These are phyloP conservation scores for Phylloporus sp. DNA, from an alignment of 1,284 basidiomycete species.

Conservation along the genomic window DNA sequence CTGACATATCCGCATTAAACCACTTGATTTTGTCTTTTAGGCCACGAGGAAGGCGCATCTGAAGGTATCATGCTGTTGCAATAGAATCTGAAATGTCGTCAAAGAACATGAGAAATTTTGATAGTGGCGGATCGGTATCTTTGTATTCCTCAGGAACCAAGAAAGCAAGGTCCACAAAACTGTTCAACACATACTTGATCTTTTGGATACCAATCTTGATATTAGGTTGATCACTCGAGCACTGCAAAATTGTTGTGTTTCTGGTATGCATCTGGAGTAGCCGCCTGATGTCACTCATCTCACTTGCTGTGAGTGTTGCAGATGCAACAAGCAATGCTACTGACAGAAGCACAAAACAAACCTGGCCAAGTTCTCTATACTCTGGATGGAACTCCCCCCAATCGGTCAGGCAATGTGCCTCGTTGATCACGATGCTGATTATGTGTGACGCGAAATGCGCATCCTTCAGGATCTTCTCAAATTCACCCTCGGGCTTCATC, in stretches of 20 bases:
- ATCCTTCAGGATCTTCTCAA: slow-evolving; percentile 8
- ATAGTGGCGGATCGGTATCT: slow-evolving; percentile 16
- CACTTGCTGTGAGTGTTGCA: not conserved
- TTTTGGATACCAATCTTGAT: slow-evolving; percentile 37
- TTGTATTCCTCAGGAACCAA: slow-evolving; percentile 30
- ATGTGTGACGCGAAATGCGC: slow-evolving; percentile 1
- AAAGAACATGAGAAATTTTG: slow-evolving; percentile 44
- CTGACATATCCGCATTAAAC: slow-evolving; percentile 22
- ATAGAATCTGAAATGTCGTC: slow-evolving; percentile 29
- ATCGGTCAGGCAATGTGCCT: slow-evolving; percentile 14
- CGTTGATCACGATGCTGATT: slow-evolving; percentile 19
- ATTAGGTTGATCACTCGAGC: slow-evolving; percentile 41
- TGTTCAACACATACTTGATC: slow-evolving; percentile 29
- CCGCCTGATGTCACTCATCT: not conserved
- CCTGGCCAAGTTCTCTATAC: slow-evolving; percentile 15
- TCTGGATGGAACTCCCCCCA: slow-evolving; percentile 18
- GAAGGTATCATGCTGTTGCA: not conserved
- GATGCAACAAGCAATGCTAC: slow-evolving; percentile 9
- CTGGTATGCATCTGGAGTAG: not conserved
- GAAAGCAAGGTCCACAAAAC: slow-evolving; percentile 38
- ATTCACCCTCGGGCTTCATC: slow-evolving; percentile 14
- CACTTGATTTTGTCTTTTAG: slow-evolving; percentile 21
- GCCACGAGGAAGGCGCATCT: not conserved
- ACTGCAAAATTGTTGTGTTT: not conserved
- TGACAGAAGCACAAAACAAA: slow-evolving; percentile 6